Percentiles rank a stretch among this genome's conserved stretches.
These are phyloP conservation scores for Biscutella laevigata DNA, from an alignment of 441 rosid genomes.

Conservation along the genomic window DNA sequence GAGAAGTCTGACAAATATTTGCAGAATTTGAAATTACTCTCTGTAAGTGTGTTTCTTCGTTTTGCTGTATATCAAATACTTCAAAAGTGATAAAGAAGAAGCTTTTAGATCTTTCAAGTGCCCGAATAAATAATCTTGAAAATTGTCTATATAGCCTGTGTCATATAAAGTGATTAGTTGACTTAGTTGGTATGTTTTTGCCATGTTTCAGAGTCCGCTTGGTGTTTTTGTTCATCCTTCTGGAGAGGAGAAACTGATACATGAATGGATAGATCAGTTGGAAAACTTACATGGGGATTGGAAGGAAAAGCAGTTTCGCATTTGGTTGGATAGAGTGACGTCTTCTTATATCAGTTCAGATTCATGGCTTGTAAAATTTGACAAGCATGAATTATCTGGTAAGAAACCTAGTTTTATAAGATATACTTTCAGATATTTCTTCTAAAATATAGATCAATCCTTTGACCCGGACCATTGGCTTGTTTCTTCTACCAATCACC, in stretches of 20 bases:
- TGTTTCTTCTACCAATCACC: background rate
- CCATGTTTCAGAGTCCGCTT: constrained; percentile 31
- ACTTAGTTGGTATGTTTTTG: background rate
- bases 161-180: background rate
- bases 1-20: constrained; percentile 34
- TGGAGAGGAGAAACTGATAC: constrained; percentile 42
- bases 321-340: constrained; percentile 50
- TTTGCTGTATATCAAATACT: too few relatives aligned
- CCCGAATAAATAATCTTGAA: background rate
- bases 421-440: background rate
- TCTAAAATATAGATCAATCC: background rate
- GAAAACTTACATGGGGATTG: constrained; percentile 34
- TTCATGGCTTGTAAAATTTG: constrained; percentile 46
- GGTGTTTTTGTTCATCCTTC: constrained; percentile 49
- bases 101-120: background rate
- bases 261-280: constrained; percentile 37
- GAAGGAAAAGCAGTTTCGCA: constrained; percentile 32
- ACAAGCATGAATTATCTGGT: constrained; percentile 58
- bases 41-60: constrained; percentile 35
- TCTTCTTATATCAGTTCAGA: constrained; percentile 34
- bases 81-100: too few relatives aligned
- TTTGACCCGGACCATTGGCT: background rate
- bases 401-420: constrained; percentile 14
- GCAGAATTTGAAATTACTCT: constrained; percentile 28
- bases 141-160: background rate